Percentiles rank a stretch among this genome's conserved stretches.
phyloP scores from a whole-genome alignment of 208 protist genomes.

The Wallacemonas collosoma region DNA sequence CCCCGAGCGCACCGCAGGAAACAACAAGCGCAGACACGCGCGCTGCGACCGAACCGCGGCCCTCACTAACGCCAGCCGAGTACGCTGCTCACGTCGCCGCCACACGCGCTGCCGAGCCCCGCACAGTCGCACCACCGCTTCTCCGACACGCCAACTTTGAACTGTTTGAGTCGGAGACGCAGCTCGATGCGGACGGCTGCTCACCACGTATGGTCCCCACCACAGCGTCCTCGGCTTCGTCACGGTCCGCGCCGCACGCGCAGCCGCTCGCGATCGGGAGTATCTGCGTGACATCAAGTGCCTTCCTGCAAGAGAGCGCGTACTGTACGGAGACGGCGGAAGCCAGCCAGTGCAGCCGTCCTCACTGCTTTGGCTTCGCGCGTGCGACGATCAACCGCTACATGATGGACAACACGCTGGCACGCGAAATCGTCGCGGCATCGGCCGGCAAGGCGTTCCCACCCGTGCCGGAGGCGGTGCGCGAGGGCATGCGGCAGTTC shows the following conservation, averaged over 20 bases:
- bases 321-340: constrained; percentile 40
- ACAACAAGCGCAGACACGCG: neutral
- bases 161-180: constrained; percentile 7
- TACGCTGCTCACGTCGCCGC: neutral
- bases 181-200: constrained; percentile 44
- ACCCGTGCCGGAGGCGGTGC: constrained; percentile 30
- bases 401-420: constrained; percentile 31
- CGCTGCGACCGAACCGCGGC: neutral
- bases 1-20: neutral
- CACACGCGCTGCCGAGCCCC: neutral
- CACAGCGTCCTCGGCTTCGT: neutral
- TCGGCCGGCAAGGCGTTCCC: constrained; percentile 38
- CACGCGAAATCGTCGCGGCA: constrained; percentile 40
- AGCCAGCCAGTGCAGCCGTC: constrained; percentile 53
- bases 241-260: neutral
- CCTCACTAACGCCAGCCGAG: neutral
- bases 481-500: constrained; percentile 28
- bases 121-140: neutral
- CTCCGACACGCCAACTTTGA: constrained; percentile 15
- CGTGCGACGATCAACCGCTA: constrained; percentile 18
- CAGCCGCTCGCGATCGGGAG: constrained; percentile 44
- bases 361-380: constrained; percentile 40
- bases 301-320: constrained; percentile 44
- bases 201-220: constrained; percentile 18
- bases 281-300: constrained; percentile 52